phyloP scores from a whole-genome alignment of 2,329 filamentous ascomycete species.

The Stemphylium vesicarium region DNA sequence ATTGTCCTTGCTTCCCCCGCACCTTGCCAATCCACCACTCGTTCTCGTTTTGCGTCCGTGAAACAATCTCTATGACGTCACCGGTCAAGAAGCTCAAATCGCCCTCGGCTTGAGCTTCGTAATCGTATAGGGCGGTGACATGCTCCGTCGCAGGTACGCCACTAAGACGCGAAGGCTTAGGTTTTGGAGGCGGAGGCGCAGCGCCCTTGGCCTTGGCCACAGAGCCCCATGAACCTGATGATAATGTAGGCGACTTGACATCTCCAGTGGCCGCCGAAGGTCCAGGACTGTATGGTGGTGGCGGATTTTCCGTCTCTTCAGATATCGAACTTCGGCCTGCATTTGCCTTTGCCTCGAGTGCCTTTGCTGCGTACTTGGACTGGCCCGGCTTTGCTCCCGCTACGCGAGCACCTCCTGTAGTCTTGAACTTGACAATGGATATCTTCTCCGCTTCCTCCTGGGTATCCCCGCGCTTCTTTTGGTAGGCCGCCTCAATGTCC shows the following conservation, averaged over 20 bases:
- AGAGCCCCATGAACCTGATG: slow-evolving; percentile 51
- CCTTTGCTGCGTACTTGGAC: slow-evolving; percentile 50
- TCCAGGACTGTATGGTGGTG: slow-evolving; percentile 50
- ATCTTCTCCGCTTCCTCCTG: slow-evolving; percentile 84
- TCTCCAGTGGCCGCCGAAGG: slow-evolving; percentile 27
- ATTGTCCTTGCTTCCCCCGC: slow-evolving; percentile 83
- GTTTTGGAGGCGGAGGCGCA: slow-evolving; percentile 58
- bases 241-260: slow-evolving; percentile 37
- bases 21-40: slow-evolving; percentile 96
- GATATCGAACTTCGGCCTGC: slow-evolving; percentile 39
- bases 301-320: slow-evolving; percentile 44
- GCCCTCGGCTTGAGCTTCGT: slow-evolving; percentile 91
- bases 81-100: slow-evolving; percentile 90
- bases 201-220: slow-evolving; percentile 57
- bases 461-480: slow-evolving; percentile 85
- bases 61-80: slow-evolving; percentile 87
- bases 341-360: slow-evolving; percentile 47
- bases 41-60: slow-evolving; percentile 85
- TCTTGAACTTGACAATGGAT: slow-evolving; percentile 88
- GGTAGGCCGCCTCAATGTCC: slow-evolving; percentile 90
- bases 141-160: slow-evolving; percentile 72
- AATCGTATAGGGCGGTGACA: slow-evolving; percentile 92
- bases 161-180: slow-evolving; percentile 74
- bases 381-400: slow-evolving; percentile 33
- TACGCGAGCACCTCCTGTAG: slow-evolving; percentile 68